Percentiles rank a stretch among this genome's conserved stretches.
These are phyloP conservation scores for Boletus fagicola DNA, from an alignment of 768 basidiomycete genomes.

Conservation along the genomic window DNA sequence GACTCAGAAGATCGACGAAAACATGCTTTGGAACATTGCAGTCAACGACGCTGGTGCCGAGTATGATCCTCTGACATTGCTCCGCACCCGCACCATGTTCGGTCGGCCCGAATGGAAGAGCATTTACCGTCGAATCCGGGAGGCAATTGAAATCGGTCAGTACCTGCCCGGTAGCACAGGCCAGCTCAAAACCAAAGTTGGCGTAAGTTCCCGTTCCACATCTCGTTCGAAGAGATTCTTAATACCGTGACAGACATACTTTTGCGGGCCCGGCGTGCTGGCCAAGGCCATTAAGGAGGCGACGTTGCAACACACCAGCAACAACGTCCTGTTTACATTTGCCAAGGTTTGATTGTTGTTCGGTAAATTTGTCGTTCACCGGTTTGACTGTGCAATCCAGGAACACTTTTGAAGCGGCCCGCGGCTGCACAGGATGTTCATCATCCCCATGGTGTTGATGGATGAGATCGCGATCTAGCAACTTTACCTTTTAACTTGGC, in stretches of 20 bases:
- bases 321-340: constrained; percentile 72
- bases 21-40: constrained; percentile 91
- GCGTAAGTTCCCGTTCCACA: constrained; percentile 47
- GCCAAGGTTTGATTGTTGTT: constrained; percentile 59
- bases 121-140: constrained; percentile 72
- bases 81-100: constrained; percentile 86
- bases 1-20: constrained; percentile 80
- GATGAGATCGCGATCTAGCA: neutral
- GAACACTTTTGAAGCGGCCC: constrained; percentile 18
- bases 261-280: constrained; percentile 78
- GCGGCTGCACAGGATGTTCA: neutral
- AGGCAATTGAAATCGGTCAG: constrained; percentile 76
- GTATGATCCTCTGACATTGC: constrained; percentile 85
- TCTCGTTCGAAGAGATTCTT: neutral
- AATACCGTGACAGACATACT: constrained; percentile 61
- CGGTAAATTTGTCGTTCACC: neutral
- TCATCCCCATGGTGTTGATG: neutral
- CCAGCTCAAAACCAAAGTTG: constrained; percentile 81
- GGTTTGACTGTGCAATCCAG: constrained; percentile 4
- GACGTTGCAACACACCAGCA: constrained; percentile 50
- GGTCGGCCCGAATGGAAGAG: constrained; percentile 88
- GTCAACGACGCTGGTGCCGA: constrained; percentile 84
- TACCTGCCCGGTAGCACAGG: constrained; percentile 79
- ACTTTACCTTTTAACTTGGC: neutral
- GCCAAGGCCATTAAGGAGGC: constrained; percentile 78